These are phyloP conservation scores for Podaxis rugospora DNA, from an alignment of 768 basidiomycete species.

Conservation along the genomic window DNA sequence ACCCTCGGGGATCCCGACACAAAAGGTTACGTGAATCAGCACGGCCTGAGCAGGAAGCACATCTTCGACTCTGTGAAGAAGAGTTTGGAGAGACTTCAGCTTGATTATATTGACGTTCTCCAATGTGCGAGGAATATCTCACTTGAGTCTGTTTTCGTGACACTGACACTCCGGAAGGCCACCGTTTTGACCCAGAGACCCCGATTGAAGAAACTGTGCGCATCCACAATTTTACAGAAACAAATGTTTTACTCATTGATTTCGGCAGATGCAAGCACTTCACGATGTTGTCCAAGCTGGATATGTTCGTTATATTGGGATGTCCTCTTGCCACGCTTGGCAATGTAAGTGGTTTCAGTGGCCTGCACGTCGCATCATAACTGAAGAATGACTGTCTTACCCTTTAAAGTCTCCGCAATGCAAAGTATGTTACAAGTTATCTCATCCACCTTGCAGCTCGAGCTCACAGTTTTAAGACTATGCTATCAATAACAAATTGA, in stretches of 20 bases:
- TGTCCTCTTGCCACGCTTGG: constrained; percentile 51
- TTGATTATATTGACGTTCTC: constrained; percentile 74
- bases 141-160: constrained; percentile 18
- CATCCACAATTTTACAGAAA: neutral
- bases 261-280: constrained; percentile 55
- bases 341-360: constrained; percentile 36
- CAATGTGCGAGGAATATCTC: constrained; percentile 44
- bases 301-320: constrained; percentile 57
- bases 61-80: constrained; percentile 68
- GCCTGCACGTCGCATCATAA: neutral
- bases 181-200: constrained; percentile 54
- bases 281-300: constrained; percentile 64
- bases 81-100: constrained; percentile 62
- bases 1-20: constrained; percentile 24
- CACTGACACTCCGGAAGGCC: constrained; percentile 32
- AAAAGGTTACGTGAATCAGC: constrained; percentile 51
- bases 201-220: constrained; percentile 53
- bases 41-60: constrained; percentile 48
- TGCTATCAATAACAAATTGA: constrained; percentile 51
- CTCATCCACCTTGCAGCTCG: neutral
- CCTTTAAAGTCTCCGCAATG: constrained; percentile 41
- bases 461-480: constrained; percentile 36
- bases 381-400: neutral
- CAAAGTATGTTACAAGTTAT: constrained; percentile 34
- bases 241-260: neutral